Evolutionary conservation across 2,329 filamentous ascomycete genomes (phyloP).

Genomic region (Arachnomyces sp.): DNA sequence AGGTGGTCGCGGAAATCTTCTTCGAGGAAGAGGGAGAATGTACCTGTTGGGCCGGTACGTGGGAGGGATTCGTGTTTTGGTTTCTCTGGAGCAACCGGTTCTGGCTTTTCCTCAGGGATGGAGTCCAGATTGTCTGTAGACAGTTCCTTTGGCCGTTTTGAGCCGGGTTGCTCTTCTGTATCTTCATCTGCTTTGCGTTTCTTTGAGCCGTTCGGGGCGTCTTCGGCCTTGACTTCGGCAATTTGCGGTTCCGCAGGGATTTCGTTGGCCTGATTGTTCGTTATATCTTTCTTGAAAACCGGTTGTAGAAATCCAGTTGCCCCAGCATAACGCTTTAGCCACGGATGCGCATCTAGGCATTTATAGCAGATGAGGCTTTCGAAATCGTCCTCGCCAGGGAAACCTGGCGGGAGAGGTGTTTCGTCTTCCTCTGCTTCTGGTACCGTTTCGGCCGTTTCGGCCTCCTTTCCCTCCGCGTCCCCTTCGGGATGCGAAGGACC

Average conservation of each 20-base stretch:
- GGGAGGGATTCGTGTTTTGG: slow-evolving; percentile 60
- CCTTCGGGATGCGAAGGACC: no score
- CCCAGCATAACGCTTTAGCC: slow-evolving; percentile 84
- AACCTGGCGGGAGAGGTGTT: slow-evolving; percentile 69
- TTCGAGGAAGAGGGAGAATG: slow-evolving; percentile 76
- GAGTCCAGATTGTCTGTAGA: slow-evolving; percentile 11
- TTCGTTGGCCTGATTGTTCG: slow-evolving; percentile 7
- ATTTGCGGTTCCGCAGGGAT: slow-evolving; percentile 1
- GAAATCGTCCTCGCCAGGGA: slow-evolving; percentile 83
- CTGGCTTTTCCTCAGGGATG: slow-evolving; percentile 23
- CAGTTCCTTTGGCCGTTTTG: not conserved
- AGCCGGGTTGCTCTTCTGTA: slow-evolving; percentile 18
- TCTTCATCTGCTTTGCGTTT: slow-evolving; percentile 61
- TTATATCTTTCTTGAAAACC: slow-evolving; percentile 46
- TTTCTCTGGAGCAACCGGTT: slow-evolving; percentile 29
- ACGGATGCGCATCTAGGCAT: slow-evolving; percentile 77
- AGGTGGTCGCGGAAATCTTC: slow-evolving; percentile 71
- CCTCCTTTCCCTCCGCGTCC: slow-evolving; percentile 28
- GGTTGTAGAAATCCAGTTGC: slow-evolving; percentile 70
- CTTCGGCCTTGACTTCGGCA: slow-evolving; percentile 9
- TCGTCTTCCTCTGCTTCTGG: slow-evolving; percentile 44
- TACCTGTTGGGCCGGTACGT: slow-evolving; percentile 42
- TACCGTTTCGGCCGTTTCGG: slow-evolving; percentile 10
- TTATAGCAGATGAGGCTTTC: slow-evolving; percentile 91
- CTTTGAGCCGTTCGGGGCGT: slow-evolving; percentile 33